Evolutionary conservation across 257 asterid genomes (phyloP).

Genomic region (Lithospermum erythrorhizon): DNA sequence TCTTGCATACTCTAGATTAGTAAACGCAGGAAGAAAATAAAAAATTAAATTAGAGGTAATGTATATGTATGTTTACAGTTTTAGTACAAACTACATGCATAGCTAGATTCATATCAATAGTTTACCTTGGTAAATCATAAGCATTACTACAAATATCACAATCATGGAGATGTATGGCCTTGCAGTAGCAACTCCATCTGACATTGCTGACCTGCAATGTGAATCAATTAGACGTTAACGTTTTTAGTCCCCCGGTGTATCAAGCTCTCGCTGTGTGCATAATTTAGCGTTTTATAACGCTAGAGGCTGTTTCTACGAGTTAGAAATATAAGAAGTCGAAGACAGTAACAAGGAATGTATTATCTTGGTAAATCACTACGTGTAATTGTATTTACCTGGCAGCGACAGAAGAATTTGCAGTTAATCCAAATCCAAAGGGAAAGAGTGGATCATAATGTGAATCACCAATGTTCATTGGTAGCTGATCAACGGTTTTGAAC

Average conservation of each 20-base stretch:
- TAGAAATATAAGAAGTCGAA: background rate
- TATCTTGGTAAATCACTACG: background rate
- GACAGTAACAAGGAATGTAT: background rate
- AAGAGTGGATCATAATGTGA: conserved; percentile 67
- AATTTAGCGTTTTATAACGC: too few species aligned
- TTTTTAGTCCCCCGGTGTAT: background rate
- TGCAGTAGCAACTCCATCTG: conserved; percentile 28
- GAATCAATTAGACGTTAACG: background rate
- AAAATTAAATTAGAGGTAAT: background rate
- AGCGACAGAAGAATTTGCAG: conserved; percentile 25
- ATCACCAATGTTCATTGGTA: conserved; percentile 68
- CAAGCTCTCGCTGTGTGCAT: background rate
- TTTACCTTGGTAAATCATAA: conserved; percentile 37
- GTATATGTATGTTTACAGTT: background rate
- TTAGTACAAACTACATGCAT: background rate
- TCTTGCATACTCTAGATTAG: too few species aligned
- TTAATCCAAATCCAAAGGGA: conserved; percentile 59
- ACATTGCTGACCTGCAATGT: conserved; percentile 31
- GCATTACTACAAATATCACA: conserved; percentile 27
- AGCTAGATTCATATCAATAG: conserved; percentile 23
- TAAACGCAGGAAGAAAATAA: background rate
- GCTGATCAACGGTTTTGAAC: conserved; percentile 74
- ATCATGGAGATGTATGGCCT: conserved; percentile 22
- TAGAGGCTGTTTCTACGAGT: too few species aligned
- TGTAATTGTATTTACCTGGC: conserved; percentile 33